Evolutionary conservation across 108 stramenopile species (phyloP).

Genomic region (Discostella stelligeroides): DNA sequence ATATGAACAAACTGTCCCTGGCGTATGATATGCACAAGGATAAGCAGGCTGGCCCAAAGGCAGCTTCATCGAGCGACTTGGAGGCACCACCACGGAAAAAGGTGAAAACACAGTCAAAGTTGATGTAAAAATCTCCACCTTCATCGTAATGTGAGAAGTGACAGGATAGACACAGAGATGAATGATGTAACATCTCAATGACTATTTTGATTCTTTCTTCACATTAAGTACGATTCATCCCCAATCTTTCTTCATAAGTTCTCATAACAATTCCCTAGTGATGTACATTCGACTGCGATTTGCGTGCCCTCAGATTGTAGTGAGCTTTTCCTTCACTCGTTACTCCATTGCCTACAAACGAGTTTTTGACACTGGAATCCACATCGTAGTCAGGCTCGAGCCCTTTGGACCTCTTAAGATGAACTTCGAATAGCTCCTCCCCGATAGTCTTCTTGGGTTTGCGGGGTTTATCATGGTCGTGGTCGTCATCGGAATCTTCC

Average conservation of each 20-base stretch:
- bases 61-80: neutral
- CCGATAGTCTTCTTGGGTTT: conserved; percentile 55
- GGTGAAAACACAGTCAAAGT: conserved; percentile 45
- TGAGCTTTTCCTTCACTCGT: conserved; percentile 5
- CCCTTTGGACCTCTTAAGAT: conserved; percentile 65
- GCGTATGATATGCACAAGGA: conserved; percentile 85
- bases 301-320: conserved; percentile 15
- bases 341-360: neutral
- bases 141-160: too few relatives aligned
- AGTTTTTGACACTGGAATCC: conserved; percentile 3
- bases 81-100: conserved; percentile 39
- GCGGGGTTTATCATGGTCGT: conserved; percentile 34
- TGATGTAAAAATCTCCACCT: conserved; percentile 32
- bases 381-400: conserved; percentile 53
- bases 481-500: conserved; percentile 61
- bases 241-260: neutral
- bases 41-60: conserved; percentile 19
- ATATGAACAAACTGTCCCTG: conserved; percentile 90
- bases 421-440: conserved; percentile 71
- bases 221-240: conserved; percentile 2
- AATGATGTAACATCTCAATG: conserved; percentile 2
- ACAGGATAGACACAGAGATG: conserved; percentile 8
- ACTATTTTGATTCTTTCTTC: conserved; percentile 10
- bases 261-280: neutral
- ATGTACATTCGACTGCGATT: neutral